A percentile compares a stretch with the other conserved stretches of the same genome.
These are phyloP conservation scores for Heterobasidion irregulare DNA, from an alignment of 1,284 basidiomycete species.

Conservation along the genomic window DNA sequence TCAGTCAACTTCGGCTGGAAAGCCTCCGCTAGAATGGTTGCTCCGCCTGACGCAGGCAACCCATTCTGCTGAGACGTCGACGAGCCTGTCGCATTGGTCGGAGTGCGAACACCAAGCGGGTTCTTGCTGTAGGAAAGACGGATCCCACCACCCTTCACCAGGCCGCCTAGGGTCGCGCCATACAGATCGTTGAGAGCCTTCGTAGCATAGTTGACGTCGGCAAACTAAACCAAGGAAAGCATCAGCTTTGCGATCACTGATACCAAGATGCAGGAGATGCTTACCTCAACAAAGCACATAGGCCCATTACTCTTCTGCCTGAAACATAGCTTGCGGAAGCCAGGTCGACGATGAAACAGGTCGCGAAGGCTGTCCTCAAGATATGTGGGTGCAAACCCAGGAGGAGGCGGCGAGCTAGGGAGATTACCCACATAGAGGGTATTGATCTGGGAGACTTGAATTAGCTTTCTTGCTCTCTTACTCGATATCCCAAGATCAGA, in stretches of 20 bases:
- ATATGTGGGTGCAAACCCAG: conserved; percentile 64
- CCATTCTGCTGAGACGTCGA: conserved; percentile 32
- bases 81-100: conserved; percentile 49
- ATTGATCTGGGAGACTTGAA: conserved; percentile 54
- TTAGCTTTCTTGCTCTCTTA: not conserved
- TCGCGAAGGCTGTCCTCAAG: conserved; percentile 82
- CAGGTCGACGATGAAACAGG: conserved; percentile 72
- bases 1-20: conserved; percentile 28
- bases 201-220: conserved; percentile 80
- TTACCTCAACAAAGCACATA: conserved; percentile 94
- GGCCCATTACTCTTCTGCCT: conserved; percentile 93
- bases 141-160: conserved; percentile 93
- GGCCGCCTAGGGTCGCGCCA: conserved; percentile 82
- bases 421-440: conserved; percentile 94
- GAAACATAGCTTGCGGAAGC: conserved; percentile 90
- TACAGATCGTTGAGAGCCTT: conserved; percentile 85
- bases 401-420: conserved; percentile 63
- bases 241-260: conserved; percentile 1
- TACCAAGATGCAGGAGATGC: conserved; percentile 3
- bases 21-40: conserved; percentile 26
- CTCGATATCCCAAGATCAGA: conserved; percentile 3
- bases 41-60: conserved; percentile 10
- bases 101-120: conserved; percentile 79
- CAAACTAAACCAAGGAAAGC: conserved; percentile 54
- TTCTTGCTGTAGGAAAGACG: conserved; percentile 96